phyloP scores from a whole-genome alignment of 2,329 filamentous ascomycete genomes.

The Xylariaceae sp. region DNA sequence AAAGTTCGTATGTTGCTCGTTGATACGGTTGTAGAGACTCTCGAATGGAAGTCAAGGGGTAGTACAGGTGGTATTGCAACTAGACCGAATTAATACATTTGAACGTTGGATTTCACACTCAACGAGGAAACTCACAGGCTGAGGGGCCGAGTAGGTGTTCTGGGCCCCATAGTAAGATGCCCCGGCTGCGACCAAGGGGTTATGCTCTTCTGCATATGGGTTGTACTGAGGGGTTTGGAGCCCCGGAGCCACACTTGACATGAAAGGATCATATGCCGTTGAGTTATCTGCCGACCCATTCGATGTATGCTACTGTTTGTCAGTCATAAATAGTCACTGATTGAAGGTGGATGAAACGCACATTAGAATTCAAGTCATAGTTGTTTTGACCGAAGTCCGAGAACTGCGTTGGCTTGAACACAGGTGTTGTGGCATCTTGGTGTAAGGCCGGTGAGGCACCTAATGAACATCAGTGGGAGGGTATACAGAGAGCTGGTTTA shows the following conservation, averaged over 20 bases:
- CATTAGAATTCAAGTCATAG: conserved; percentile 48
- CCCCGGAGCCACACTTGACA: conserved; percentile 49
- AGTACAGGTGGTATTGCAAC: conserved; percentile 90
- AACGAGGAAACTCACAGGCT: conserved; percentile 48
- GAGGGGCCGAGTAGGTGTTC: conserved; percentile 47
- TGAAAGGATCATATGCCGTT: conserved; percentile 60
- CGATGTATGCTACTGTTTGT: conserved; percentile 23
- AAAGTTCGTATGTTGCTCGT: conserved; percentile 82
- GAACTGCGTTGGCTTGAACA: conserved; percentile 53
- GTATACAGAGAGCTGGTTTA: background rate
- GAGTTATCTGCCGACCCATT: conserved; percentile 29
- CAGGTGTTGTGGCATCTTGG: conserved; percentile 39
- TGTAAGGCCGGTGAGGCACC: conserved; percentile 37
- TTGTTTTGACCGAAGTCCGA: conserved; percentile 53
- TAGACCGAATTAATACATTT: conserved; percentile 29
- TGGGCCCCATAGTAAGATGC: conserved; percentile 63
- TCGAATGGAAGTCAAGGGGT: conserved; percentile 67
- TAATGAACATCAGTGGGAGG: conserved; percentile 19
- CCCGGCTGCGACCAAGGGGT: conserved; percentile 49
- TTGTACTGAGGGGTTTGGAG: conserved; percentile 54
- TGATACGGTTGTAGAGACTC: conserved; percentile 82
- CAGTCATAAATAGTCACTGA: conserved; percentile 8
- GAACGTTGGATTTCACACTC: background rate
- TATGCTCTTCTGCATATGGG: conserved; percentile 72
- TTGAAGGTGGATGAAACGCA: conserved; percentile 30